phyloP scores from a whole-genome alignment of 768 basidiomycete genomes.

The Phanerochaete sordida region DNA sequence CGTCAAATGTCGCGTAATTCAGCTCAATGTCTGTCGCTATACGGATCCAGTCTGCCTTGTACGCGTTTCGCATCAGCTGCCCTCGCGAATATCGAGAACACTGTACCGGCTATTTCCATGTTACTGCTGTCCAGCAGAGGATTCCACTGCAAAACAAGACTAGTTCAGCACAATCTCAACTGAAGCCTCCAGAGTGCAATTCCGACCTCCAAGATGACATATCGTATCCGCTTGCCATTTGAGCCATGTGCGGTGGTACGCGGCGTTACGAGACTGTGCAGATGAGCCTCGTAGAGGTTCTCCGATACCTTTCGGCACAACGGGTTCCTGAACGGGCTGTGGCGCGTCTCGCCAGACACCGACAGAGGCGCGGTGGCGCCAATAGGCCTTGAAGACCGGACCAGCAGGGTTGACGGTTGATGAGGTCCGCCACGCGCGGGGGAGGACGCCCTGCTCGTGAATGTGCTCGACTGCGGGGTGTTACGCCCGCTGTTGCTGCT shows the following conservation, averaged over 20 bases:
- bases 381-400: slow-evolving; percentile 71
- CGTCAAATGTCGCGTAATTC: slow-evolving; percentile 83
- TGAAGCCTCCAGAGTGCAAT: not conserved
- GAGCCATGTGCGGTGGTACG: slow-evolving; percentile 58
- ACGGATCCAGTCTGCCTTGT: slow-evolving; percentile 74
- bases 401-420: slow-evolving; percentile 32
- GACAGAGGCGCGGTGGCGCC: slow-evolving; percentile 39
- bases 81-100: slow-evolving; percentile 2
- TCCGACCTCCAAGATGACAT: slow-evolving; percentile 77
- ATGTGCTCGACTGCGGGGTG: slow-evolving; percentile 34
- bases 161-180: slow-evolving; percentile 11
- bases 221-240: slow-evolving; percentile 69
- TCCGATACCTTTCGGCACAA: slow-evolving; percentile 49
- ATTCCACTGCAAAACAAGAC: slow-evolving; percentile 58
- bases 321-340: slow-evolving; percentile 26
- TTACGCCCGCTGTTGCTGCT: slow-evolving; percentile 53
- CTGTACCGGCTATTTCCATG: slow-evolving; percentile 71
- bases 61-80: slow-evolving; percentile 4
- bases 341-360: slow-evolving; percentile 21
- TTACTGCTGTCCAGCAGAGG: slow-evolving; percentile 88
- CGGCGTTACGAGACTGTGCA: slow-evolving; percentile 83
- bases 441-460: slow-evolving; percentile 26
- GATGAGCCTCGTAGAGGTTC: slow-evolving; percentile 63
- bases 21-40: slow-evolving; percentile 91
- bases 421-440: slow-evolving; percentile 34